A percentile compares a stretch with the other conserved stretches of the same genome.
These are phyloP conservation scores for Gracilaria domingensis DNA, from an alignment of 23 red algal species.

Conservation along the genomic window DNA sequence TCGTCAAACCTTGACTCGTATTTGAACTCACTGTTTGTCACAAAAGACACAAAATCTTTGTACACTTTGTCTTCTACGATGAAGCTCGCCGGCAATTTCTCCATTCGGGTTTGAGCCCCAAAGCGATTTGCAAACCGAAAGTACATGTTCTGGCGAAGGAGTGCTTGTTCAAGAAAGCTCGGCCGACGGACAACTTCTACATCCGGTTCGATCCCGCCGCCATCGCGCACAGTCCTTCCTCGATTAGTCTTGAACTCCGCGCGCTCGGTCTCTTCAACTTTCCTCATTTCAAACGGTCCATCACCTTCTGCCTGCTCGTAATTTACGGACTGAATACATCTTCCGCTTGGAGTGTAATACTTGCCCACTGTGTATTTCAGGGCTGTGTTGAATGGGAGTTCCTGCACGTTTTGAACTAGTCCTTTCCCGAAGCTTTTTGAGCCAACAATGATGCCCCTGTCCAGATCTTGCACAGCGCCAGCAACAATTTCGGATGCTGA, in stretches of 20 bases:
- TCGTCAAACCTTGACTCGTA: slow-evolving; percentile 88
- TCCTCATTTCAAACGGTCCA: slow-evolving; percentile 36
- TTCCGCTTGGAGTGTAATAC: slow-evolving; percentile 98
- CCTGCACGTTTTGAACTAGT: slow-evolving; percentile 93
- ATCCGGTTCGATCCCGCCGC: slow-evolving; percentile 96
- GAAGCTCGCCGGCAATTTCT: slow-evolving; percentile 63
- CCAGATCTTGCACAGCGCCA: slow-evolving; percentile 95
- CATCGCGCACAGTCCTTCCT: slow-evolving; percentile 88
- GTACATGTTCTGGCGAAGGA: slow-evolving; percentile 82
- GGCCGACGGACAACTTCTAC: slow-evolving; percentile 53
- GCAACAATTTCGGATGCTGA: slow-evolving; percentile 96
- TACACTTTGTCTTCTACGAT: slow-evolving; percentile 79
- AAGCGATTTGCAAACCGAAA: slow-evolving; percentile 91
- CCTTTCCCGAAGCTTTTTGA: slow-evolving; percentile 96
- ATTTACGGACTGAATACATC: slow-evolving; percentile 95
- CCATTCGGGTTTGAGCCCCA: slow-evolving; percentile 49
- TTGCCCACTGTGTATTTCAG: slow-evolving; percentile 96
- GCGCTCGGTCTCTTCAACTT: slow-evolving; percentile 60
- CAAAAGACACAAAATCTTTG: slow-evolving; percentile 82
- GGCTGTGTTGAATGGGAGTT: slow-evolving; percentile 91
- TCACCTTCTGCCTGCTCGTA: slow-evolving; percentile 72
- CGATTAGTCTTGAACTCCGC: slow-evolving; percentile 80
- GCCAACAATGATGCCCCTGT: slow-evolving; percentile 87
- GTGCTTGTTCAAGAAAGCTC: slow-evolving; percentile 81
- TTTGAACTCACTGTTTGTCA: slow-evolving; percentile 58